Evolutionary conservation across 257 asterid genomes (phyloP).

Genomic region (Ilex aquifolium): DNA sequence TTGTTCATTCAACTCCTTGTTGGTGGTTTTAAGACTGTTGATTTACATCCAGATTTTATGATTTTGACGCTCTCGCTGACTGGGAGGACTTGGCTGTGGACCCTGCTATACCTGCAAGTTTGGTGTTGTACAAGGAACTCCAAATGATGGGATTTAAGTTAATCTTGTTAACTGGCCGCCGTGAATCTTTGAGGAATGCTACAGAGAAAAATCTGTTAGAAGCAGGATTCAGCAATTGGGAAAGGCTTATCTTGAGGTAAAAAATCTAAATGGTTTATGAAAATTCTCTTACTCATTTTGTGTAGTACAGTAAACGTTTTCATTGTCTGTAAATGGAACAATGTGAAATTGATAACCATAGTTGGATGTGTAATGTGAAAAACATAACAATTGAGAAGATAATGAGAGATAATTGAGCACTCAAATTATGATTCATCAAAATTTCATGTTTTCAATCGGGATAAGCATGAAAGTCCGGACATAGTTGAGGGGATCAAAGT

Average conservation of each 20-base stretch:
- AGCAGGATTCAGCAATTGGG: slow-evolving; percentile 72
- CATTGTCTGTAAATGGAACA: no score
- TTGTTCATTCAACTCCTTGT: no score
- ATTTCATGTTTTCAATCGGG: no score
- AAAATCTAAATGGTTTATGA: background rate
- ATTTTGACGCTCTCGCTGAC: slow-evolving; percentile 41
- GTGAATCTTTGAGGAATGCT: slow-evolving; percentile 59
- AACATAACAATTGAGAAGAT: no score
- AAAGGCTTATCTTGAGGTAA: slow-evolving; percentile 79
- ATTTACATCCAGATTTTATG: slow-evolving; percentile 42
- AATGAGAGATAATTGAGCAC: no score
- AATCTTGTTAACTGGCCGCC: slow-evolving; percentile 67
- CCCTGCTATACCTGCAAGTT: slow-evolving; percentile 67
- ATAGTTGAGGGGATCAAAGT: no score
- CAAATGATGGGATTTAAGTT: slow-evolving; percentile 55
- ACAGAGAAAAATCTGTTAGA: slow-evolving; percentile 47
- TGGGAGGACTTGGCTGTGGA: slow-evolving; percentile 75
- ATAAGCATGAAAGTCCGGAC: no score
- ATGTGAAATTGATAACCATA: no score
- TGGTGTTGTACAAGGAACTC: slow-evolving; percentile 59
- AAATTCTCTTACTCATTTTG: no score
- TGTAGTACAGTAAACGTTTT: no score
- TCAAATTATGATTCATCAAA: no score
- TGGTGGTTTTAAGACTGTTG: background rate
- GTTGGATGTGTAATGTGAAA: no score